Percentiles rank a stretch among this genome's conserved stretches.
Conservation (phyloP, 495 filamentous ascomycete genomes). For the Penicillium manginii region DNA sequence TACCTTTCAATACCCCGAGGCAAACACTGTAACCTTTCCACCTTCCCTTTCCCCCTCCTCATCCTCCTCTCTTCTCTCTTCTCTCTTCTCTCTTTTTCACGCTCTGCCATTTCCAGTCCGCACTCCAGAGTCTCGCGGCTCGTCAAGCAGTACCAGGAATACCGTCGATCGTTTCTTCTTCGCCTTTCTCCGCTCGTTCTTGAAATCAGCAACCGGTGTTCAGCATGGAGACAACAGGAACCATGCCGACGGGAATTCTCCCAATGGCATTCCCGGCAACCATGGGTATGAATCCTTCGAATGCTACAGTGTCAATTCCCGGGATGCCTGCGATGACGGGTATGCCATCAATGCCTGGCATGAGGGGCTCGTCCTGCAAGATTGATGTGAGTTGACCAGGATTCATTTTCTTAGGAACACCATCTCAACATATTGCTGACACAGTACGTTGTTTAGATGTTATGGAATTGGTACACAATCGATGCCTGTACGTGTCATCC, state of each 20-base stretch:
- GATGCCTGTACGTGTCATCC: constrained; percentile 55
- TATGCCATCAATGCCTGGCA: constrained; percentile 17
- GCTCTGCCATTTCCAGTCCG: no score
- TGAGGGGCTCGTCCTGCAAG: constrained; percentile 39
- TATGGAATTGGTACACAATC: constrained; percentile 78
- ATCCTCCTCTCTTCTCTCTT: neutral
- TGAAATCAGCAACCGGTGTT: neutral
- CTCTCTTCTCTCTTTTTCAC: neutral
- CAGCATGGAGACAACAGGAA: constrained; percentile 14
- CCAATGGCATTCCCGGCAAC: neutral
- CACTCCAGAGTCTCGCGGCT: no score
- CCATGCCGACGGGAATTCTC: constrained; percentile 16
- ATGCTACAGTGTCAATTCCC: neutral
- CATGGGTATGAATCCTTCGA: neutral
- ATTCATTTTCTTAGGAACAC: neutral
- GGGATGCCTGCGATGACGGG: constrained; percentile 11
- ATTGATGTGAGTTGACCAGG: constrained; percentile 22
- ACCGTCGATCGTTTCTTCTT: neutral
- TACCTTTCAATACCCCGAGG: neutral
- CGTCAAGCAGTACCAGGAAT: neutral
- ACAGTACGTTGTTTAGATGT: constrained; percentile 55
- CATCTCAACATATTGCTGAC: neutral
- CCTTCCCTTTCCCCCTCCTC: neutral
- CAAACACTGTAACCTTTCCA: neutral
- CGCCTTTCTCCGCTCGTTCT: neutral